Percentiles rank a stretch among this genome's conserved stretches.
Conservation (phyloP, 768 basidiomycete genomes). For the Russula lepida region DNA sequence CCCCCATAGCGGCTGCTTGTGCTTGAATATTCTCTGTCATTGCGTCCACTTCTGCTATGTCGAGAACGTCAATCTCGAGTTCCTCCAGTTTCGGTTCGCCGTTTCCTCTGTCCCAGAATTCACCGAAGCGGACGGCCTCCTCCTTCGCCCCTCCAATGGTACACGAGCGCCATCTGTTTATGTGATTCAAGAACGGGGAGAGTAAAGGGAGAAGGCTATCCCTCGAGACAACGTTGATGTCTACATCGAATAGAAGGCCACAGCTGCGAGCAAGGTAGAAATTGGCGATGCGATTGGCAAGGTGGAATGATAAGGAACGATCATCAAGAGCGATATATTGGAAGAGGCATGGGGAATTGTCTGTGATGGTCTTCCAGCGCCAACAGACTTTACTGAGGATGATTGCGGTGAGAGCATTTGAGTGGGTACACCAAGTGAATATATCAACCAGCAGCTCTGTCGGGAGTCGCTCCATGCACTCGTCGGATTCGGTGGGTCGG, state of each 20-base stretch:
- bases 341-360: constrained; percentile 53
- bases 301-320: constrained; percentile 27
- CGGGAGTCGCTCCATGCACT: constrained; percentile 36
- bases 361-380: constrained; percentile 48
- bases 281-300: constrained; percentile 40
- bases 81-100: constrained; percentile 21
- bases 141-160: constrained; percentile 32
- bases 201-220: constrained; percentile 55
- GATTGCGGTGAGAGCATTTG: constrained; percentile 38
- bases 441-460: constrained; percentile 57
- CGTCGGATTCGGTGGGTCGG: too few species aligned
- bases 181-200: constrained; percentile 48
- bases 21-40: constrained; percentile 3
- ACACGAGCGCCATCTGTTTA: constrained; percentile 53
- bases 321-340: constrained; percentile 47
- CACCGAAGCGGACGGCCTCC: constrained; percentile 28
- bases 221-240: constrained; percentile 38
- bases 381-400: constrained; percentile 45
- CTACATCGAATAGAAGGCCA: constrained; percentile 48
- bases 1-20: background rate
- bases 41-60: constrained; percentile 15
- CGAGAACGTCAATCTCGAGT: constrained; percentile 22
- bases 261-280: constrained; percentile 47
- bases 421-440: constrained; percentile 35
- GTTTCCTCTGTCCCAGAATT: constrained; percentile 18